Percentiles rank a stretch among this genome's conserved stretches.
phyloP scores from a whole-genome alignment of 2,329 filamentous ascomycete species.

The Aspergillus clavatus region DNA sequence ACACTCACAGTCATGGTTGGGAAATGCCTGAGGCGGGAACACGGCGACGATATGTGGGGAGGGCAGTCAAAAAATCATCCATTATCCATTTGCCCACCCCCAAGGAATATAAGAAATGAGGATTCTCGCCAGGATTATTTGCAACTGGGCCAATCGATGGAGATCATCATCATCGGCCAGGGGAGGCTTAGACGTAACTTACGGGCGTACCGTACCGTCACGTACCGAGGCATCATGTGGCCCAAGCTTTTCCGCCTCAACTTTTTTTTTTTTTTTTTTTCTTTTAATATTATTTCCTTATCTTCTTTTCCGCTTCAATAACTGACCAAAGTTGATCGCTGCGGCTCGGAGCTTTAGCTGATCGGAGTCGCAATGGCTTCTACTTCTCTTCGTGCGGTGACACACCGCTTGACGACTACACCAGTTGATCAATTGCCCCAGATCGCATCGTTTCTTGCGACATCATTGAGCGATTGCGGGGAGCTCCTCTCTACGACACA shows the following conservation, averaged over 20 bases:
- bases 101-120: slow-evolving; percentile 2
- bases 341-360: not conserved
- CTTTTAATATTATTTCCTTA: too few species aligned
- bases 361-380: slow-evolving; percentile 24
- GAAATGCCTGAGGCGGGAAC: slow-evolving; percentile 8
- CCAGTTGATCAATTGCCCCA: slow-evolving; percentile 68
- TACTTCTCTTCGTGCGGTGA: slow-evolving; percentile 40
- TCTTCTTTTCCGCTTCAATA: too few species aligned
- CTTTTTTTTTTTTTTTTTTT: slow-evolving; percentile 4
- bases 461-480: slow-evolving; percentile 51
- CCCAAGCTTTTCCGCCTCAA: slow-evolving; percentile 21
- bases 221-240: slow-evolving; percentile 30
- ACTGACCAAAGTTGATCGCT: too few species aligned
- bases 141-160: not conserved
- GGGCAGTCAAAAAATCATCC: slow-evolving; percentile 12
- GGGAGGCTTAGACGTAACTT: slow-evolving; percentile 14
- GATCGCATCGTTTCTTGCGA: slow-evolving; percentile 64
- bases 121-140: slow-evolving; percentile 4
- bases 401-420: slow-evolving; percentile 60
- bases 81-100: slow-evolving; percentile 17
- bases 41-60: slow-evolving; percentile 7
- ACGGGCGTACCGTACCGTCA: slow-evolving; percentile 22
- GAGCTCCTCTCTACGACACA: slow-evolving; percentile 60
- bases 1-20: slow-evolving; percentile 22
- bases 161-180: slow-evolving; percentile 22